Evolutionary conservation across 2,329 filamentous ascomycete genomes (phyloP), one percentile per base, ranked within the genome.

Genomic region (Sarocladium kiliense): DNA sequence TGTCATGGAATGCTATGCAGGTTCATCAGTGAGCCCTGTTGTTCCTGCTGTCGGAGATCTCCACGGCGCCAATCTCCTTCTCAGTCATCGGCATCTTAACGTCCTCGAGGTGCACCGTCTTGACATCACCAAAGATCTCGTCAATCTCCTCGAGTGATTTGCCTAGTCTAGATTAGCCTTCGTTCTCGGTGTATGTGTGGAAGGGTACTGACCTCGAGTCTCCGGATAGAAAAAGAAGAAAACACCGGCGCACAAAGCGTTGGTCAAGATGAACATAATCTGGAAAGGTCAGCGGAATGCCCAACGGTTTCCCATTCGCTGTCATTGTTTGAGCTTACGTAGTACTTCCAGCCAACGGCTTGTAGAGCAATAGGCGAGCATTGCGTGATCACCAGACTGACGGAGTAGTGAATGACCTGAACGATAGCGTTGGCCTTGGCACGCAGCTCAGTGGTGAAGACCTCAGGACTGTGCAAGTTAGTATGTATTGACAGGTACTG

Each of bases 401-500:
- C 68, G 0, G 71, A 73, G 54, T 73, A 74, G 42, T 73, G 71
- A 3, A 73, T 68, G 0, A 74, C 70, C 21, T 74, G 71, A 0
- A 73, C 67, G 0, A 74, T 60, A 16, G 71, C 70, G 18, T 74
- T 74, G 1, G 71, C 70, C n/a, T 73, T 73, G 30, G 71, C 71
- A 34, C 71, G 65, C 0, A 72, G 61, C 32, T 73, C 71, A 0
- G 71, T 73, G 0, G 71, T 74, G 42, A 73, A 74, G 5, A 74
- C 71, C 61, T 73, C 71, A 0, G 71, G 71, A 0, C 70, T 73
- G 23, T 0, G 10, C 10, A 23, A 2, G 16, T n/a, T n/a, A n/a
- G n/a, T n/a, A n/a, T n/a, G n/a, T n/a, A n/a, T n/a, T n/a, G n/a
- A n/a, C n/a, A n/a, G n/a, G n/a, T n/a, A n/a, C n/a, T n/a, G n/a